Conservation (phyloP, 805 yeast genomes). For the Kluyveromyces nonfermentans region DNA sequence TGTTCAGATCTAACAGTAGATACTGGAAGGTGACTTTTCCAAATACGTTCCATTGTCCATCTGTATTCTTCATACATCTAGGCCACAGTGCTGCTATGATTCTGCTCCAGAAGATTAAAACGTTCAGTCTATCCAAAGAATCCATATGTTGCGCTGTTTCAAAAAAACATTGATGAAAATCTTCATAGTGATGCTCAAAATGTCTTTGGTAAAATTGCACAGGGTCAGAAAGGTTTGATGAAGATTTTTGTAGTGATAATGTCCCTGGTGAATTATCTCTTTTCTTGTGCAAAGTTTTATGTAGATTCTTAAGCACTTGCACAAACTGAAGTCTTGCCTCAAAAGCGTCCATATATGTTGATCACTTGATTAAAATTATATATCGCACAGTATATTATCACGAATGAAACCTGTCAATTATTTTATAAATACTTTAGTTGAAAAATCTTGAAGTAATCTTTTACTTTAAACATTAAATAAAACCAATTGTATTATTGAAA, state of each 20-base stretch:
- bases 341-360: constrained; percentile 67
- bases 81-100: constrained; percentile 20
- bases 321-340: constrained; percentile 73
- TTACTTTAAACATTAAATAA: no score
- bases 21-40: constrained; percentile 18
- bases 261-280: constrained; percentile 31
- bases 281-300: constrained; percentile 39
- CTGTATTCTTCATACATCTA: constrained; percentile 8
- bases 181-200: constrained; percentile 25
- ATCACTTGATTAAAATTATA: no score
- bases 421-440: no score
- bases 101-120: constrained; percentile 21
- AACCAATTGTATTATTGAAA: neutral
- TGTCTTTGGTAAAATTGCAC: constrained; percentile 22
- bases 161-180: constrained; percentile 27
- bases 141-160: constrained; percentile 24
- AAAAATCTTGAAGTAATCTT: no score
- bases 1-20: constrained; percentile 19
- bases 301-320: constrained; percentile 52
- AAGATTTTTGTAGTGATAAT: constrained; percentile 20
- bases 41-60: constrained; percentile 6
- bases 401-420: no score
- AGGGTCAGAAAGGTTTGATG: constrained; percentile 13
- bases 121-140: constrained; percentile 23
- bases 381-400: no score